phyloP scores from a whole-genome alignment of 2,329 filamentous ascomycete species.

The Aspergillus fructus region DNA sequence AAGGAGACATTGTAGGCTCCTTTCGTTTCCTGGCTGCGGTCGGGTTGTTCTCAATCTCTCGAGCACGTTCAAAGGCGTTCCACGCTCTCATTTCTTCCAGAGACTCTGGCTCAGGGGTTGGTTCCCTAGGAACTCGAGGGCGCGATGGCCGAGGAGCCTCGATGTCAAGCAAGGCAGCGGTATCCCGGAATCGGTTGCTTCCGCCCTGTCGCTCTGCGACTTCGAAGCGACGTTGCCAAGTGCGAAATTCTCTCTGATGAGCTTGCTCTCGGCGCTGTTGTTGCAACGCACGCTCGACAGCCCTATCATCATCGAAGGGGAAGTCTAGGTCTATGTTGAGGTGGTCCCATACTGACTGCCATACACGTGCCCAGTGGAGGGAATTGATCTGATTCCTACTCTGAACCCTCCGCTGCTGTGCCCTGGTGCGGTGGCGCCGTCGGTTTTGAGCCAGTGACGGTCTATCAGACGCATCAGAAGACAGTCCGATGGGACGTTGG shows the following conservation, averaged over 20 bases:
- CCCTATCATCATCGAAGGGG: slow-evolving; percentile 74
- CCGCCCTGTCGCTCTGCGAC: slow-evolving; percentile 80
- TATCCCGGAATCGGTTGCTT: slow-evolving; percentile 67
- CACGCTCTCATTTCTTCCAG: slow-evolving; percentile 80
- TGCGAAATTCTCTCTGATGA: slow-evolving; percentile 59
- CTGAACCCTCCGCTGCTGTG: slow-evolving; percentile 43
- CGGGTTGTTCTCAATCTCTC: slow-evolving; percentile 62
- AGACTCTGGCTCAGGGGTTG: slow-evolving; percentile 64
- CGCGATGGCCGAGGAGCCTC: slow-evolving; percentile 42
- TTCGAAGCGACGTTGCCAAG: slow-evolving; percentile 80
- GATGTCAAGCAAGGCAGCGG: slow-evolving; percentile 61
- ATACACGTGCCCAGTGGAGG: slow-evolving; percentile 71
- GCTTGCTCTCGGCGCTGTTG: slow-evolving; percentile 48
- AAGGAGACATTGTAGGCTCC: slow-evolving; percentile 73
- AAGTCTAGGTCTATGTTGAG: slow-evolving; percentile 78
- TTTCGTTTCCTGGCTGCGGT: slow-evolving; percentile 50
- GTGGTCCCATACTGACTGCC: slow-evolving; percentile 84
- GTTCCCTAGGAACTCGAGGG: slow-evolving; percentile 37
- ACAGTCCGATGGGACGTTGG: slow-evolving; percentile 43
- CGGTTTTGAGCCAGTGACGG: slow-evolving; percentile 37
- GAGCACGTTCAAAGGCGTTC: slow-evolving; percentile 85
- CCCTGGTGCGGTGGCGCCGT: slow-evolving; percentile 50
- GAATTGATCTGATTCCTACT: slow-evolving; percentile 44
- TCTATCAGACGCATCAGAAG: slow-evolving; percentile 35
- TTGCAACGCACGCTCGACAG: slow-evolving; percentile 58